Evolutionary conservation across 2,329 filamentous ascomycete species (phyloP).

Genomic region (Ceratocystis albifundus): DNA sequence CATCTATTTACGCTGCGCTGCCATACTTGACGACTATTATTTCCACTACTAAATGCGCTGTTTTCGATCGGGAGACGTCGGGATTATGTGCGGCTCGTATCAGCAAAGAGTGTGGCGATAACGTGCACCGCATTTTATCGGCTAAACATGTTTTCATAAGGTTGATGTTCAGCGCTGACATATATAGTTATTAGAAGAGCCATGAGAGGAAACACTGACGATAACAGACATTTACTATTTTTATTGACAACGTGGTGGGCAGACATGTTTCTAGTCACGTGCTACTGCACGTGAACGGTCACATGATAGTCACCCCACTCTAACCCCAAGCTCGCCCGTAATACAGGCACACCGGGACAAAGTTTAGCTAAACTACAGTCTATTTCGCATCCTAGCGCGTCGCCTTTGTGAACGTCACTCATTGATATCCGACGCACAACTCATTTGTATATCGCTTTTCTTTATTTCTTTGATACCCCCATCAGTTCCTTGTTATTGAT

Average conservation of each 20-base stretch:
- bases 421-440: not conserved
- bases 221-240: too few species aligned
- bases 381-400: not conserved
- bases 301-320: not conserved
- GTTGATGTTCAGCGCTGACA: too few species aligned
- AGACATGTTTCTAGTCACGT: not conserved
- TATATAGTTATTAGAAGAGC: too few species aligned
- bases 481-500: not conserved
- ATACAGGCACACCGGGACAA: not conserved
- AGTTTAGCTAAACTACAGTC: not conserved
- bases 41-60: too few species aligned
- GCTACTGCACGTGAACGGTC: not conserved
- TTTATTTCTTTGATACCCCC: constrained; percentile 1
- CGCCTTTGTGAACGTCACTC: not conserved
- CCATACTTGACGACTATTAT: too few species aligned
- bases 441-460: not conserved
- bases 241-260: too few species aligned
- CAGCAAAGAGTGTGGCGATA: too few species aligned
- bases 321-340: not conserved
- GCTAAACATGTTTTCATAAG: too few species aligned
- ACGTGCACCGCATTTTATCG: too few species aligned
- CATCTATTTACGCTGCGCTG: too few species aligned
- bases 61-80: not conserved
- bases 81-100: not conserved
- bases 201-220: too few species aligned